Evolutionary conservation across 164 flowering plant genomes (phyloP), one percentile per base, ranked within the genome.

Genomic region (Liriodendron chinense): DNA sequence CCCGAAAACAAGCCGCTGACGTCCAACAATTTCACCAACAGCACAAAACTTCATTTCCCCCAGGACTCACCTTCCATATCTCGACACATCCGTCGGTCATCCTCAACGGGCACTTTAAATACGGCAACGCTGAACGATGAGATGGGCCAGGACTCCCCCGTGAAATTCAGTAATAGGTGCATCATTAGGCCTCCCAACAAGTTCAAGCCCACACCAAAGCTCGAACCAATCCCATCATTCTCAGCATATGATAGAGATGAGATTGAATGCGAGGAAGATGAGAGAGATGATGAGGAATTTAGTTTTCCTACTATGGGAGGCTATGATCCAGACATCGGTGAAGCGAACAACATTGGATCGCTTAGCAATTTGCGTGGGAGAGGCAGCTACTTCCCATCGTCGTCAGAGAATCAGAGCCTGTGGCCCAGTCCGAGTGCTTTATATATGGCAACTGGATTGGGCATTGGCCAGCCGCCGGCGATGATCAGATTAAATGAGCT

Each of bases 401-500:
- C 43, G 43, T 34, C 22, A 28, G 13, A 65, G 2, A 4, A 9
- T 9, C 70, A n/a, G 21, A 61, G 23, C 64, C 9, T 0, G 16
- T 61, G 64, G 64, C 16, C 22, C 57, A 68, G 22, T 24, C 49
- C 49, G 56, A 21, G 6, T 22, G 28, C 71, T 14, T 26, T 77
- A 59, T 59, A 47, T 68, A 23, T 77, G 75, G 79, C 79, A 2
- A 10, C 26, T 3, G 78, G 74, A 21, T 64, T 76, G 16, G 78
- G 78, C 3, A 59, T 77, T 9, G 75, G 24, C 22, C 47, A 47
- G 48, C 16, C n/a, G 14, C 9, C 56, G 21, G 24, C 50, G 56
- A 20, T 2, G 1, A n/a, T 47, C 21, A 18, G 47, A 71, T n/a
- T 1, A 59, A 72, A 3, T 9, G 57, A 0, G 49, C 22, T 26